Evolutionary conservation across 257 asterid genomes (phyloP), one percentile per base, ranked within the genome.

Genomic region (Echium plantagineum): DNA sequence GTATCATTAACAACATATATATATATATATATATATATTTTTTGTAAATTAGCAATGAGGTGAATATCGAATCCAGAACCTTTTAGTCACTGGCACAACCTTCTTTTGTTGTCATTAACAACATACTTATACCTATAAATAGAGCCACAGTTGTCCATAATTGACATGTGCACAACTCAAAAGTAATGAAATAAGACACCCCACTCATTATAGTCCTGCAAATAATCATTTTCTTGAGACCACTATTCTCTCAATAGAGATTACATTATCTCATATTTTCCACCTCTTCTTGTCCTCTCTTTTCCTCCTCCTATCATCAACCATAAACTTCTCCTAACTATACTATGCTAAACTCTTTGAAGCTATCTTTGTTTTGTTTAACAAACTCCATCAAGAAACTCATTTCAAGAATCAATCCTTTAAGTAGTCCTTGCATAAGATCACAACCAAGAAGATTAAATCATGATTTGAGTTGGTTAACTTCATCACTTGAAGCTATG

Each of bases 401-500:
- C 57, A 69, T 66, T 5, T 26, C 47, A 52, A 76, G 67, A 35
- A 60, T 65, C 31, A 58, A 28, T 26, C 65, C 75, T n/a, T n/a
- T n/a, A 31, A 64, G 64, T 48, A 64, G 22, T 21, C 66, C 63
- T 30, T 48, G 60, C 21, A 75, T 68, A 63, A 63, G 28, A 17
- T 61, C 46, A 32, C 64, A 59, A 62, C 18, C 75, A 21, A 65
- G 65, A 61, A 66, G 61, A 22, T 38, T 57, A 3, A 22, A 31
- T 59, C 60, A 72, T 63, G 76, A 67, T 69, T 67, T 66, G 17
- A 78, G 66, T 9, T 71, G 65, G 68, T 52, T 55, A 48, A 61
- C 60, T 59, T 63, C 84, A 57, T 73, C 81, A 59, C 77, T 71
- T 55, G 74, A 78, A 46, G 59, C 77, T 67, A 75, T 72, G 80